These are phyloP conservation scores for Lavandula angustifolia DNA, from an alignment of 257 asterid genomes.

Conservation along the genomic window DNA sequence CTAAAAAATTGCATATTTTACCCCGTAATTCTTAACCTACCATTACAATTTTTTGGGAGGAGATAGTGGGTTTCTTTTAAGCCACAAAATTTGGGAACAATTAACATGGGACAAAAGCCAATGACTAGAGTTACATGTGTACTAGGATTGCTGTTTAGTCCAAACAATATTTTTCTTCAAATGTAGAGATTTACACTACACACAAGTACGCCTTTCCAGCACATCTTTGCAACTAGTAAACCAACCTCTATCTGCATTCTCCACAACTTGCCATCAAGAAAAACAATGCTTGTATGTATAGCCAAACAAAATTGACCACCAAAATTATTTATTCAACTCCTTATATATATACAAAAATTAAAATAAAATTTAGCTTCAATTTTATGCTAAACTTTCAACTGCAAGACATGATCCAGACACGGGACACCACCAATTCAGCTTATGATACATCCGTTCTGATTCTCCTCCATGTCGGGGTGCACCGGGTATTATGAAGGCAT, in stretches of 20 bases:
- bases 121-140: too few species aligned
- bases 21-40: too few species aligned
- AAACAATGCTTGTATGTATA: background rate
- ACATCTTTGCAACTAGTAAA: constrained; percentile 29
- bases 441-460: constrained; percentile 75
- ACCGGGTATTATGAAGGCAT: constrained; percentile 41
- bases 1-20: too few species aligned
- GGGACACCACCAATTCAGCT: constrained; percentile 28
- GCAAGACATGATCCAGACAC: background rate
- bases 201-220: constrained; percentile 42
- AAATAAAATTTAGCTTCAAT: constrained; percentile 22
- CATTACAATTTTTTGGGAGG: too few species aligned
- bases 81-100: too few species aligned
- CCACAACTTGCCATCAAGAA: constrained; percentile 9
- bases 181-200: constrained; percentile 7
- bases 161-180: background rate
- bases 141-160: too few species aligned
- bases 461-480: constrained; percentile 79
- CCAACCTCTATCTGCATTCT: background rate
- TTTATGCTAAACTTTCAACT: constrained; percentile 23
- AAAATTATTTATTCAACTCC: constrained; percentile 38
- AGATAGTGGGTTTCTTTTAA: too few species aligned
- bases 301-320: constrained; percentile 29
- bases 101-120: too few species aligned
- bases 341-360: constrained; percentile 38